phyloP scores from a whole-genome alignment of 2,329 filamentous ascomycete species.

The Boeremia lycopersici region DNA sequence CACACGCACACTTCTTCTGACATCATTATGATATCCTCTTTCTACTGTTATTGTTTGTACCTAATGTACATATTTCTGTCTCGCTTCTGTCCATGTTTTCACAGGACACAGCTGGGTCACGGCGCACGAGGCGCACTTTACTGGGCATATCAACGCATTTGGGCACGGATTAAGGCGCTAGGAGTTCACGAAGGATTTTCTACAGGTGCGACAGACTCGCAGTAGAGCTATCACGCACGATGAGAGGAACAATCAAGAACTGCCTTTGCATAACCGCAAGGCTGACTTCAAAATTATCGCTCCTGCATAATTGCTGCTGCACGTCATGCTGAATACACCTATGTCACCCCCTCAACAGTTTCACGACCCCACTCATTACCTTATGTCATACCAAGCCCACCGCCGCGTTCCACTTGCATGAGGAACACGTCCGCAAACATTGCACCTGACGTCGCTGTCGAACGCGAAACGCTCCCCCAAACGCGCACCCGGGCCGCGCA shows the following conservation, averaged over 20 bases:
- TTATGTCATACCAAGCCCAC: constrained; percentile 2
- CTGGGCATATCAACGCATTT: constrained; percentile 17
- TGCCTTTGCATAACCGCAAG: constrained; percentile 7
- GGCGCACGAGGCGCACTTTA: constrained; percentile 16
- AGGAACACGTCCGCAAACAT: too few relatives aligned
- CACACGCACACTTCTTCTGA: constrained; percentile 4
- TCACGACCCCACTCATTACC: constrained; percentile 5
- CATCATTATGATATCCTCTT: constrained; percentile 24
- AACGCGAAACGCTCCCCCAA: too few relatives aligned
- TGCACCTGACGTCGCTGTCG: too few relatives aligned
- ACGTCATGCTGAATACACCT: constrained; percentile 8
- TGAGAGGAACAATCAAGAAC: constrained; percentile 6
- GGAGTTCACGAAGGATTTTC: constrained; percentile 8
- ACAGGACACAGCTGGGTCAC: constrained; percentile 5
- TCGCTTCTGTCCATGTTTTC: constrained; percentile 10
- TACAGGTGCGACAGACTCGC: constrained; percentile 4
- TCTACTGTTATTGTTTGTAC: constrained; percentile 18
- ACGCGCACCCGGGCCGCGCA: too few relatives aligned
- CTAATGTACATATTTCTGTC: constrained; percentile 26
- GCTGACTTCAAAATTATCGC: not conserved
- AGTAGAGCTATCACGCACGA: constrained; percentile 6
- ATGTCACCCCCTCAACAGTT: constrained; percentile 11
- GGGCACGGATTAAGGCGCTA: constrained; percentile 12
- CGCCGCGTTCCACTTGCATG: too few relatives aligned
- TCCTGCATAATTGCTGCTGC: not conserved